phyloP scores from a whole-genome alignment of 2,329 filamentous ascomycete species.

The Camillea tinctor region DNA sequence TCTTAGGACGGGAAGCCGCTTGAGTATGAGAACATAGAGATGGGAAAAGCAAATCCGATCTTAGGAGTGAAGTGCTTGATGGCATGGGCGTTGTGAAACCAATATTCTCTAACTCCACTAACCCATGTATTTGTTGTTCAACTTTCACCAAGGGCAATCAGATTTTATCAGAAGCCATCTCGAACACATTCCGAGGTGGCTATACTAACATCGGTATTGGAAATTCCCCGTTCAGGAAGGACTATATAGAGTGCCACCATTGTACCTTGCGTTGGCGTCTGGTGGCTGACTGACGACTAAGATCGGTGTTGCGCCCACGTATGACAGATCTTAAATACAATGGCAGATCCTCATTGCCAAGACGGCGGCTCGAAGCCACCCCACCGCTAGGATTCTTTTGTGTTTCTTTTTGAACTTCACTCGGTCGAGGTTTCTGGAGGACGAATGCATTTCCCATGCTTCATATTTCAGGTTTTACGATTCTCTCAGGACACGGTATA shows the following conservation, averaged over 20 bases:
- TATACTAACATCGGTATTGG: too few species aligned
- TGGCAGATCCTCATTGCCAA: not conserved
- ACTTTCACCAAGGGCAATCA: too few species aligned
- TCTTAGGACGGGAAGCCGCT: too few species aligned
- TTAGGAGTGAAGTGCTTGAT: too few species aligned
- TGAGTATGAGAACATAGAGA: too few species aligned
- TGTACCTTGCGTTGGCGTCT: not conserved
- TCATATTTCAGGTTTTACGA: not conserved
- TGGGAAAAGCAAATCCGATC: too few species aligned
- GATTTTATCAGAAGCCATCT: too few species aligned
- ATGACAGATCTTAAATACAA: not conserved
- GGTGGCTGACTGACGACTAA: not conserved
- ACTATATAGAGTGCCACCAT: not conserved
- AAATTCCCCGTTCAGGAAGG: constrained; percentile 3
- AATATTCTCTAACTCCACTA: too few species aligned
- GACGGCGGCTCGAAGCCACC: not conserved
- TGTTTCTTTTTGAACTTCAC: not conserved
- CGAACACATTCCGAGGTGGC: not conserved
- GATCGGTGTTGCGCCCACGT: not conserved
- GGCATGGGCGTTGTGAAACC: too few species aligned
- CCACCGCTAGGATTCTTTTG: not conserved
- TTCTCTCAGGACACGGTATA: not conserved
- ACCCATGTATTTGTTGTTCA: too few species aligned
- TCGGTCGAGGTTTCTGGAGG: not conserved
- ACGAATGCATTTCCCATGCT: not conserved